Conservation (phyloP, 2,329 filamentous ascomycete species). For the Ceratocystis alfenasii region DNA sequence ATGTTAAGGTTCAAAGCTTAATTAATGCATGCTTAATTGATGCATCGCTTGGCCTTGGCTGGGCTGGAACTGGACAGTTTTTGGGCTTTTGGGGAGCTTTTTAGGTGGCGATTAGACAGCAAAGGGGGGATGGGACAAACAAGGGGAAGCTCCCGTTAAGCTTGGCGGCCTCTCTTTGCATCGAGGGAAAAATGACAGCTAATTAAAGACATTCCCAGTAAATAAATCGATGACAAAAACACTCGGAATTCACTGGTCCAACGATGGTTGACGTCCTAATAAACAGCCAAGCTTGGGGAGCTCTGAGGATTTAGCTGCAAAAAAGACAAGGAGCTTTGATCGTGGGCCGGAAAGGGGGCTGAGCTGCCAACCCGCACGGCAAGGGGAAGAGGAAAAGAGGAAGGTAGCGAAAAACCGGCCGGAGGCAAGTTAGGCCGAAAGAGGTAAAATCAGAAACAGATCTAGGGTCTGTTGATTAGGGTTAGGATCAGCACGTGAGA, state of each 20-base stretch:
- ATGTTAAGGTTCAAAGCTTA: conserved; percentile 4
- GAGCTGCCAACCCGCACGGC: background rate
- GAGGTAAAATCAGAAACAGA: no score
- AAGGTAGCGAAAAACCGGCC: background rate
- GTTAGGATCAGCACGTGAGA: no score
- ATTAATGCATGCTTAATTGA: conserved; percentile 13
- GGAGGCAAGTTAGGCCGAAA: no score
- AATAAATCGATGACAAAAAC: background rate
- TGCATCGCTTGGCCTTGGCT: conserved; percentile 4
- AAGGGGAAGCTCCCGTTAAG: no score
- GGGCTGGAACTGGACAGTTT: background rate
- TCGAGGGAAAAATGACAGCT: background rate
- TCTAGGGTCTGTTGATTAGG: no score
- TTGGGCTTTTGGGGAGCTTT: no score
- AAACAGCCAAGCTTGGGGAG: conserved; percentile 1
- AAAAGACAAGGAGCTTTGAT: background rate
- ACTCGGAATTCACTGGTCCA: background rate
- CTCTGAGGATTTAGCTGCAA: background rate
- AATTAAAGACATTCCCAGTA: background rate
- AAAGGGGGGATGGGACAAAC: background rate
- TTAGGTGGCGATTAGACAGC: background rate
- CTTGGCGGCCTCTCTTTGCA: background rate
- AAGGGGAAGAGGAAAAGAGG: background rate
- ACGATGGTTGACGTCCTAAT: background rate
- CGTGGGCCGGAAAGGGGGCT: conserved; percentile 1